Conservation (phyloP, 441 rosid species). For the Erysimum cheiri region DNA sequence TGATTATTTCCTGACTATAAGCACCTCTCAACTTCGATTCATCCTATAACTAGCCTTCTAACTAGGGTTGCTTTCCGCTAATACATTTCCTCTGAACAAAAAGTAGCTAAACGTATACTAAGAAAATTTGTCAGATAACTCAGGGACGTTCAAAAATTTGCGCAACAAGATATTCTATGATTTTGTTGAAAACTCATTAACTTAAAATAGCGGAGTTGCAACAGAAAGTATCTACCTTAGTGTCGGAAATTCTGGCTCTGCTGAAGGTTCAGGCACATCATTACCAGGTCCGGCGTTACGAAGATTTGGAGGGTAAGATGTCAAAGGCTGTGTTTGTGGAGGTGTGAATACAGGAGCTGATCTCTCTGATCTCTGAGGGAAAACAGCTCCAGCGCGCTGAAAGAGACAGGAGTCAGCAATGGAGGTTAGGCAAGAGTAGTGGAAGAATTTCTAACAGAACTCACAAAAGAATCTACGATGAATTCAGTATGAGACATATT, state of each 20-base stretch:
- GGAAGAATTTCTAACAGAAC: constrained; percentile 14
- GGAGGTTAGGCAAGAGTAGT: constrained; percentile 27
- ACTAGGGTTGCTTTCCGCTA: constrained; percentile 10
- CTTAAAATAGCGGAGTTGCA: constrained; percentile 27
- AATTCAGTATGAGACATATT: not conserved
- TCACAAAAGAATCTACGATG: constrained; percentile 15
- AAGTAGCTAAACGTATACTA: constrained; percentile 9
- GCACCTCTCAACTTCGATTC: constrained; percentile 22
- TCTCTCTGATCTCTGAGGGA: constrained; percentile 91
- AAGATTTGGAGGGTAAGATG: constrained; percentile 81
- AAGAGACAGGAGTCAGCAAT: constrained; percentile 39
- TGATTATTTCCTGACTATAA: constrained; percentile 3
- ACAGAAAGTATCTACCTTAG: constrained; percentile 61
- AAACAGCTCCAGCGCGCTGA: constrained; percentile 98
- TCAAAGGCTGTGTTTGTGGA: constrained; percentile 89
- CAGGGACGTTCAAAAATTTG: constrained; percentile 13
- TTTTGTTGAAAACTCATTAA: constrained; percentile 11
- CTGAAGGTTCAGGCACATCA: constrained; percentile 73
- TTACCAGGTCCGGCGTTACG: constrained; percentile 59
- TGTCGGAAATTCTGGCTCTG: constrained; percentile 84
- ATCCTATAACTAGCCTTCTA: constrained; percentile 19
- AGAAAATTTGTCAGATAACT: not conserved
- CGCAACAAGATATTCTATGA: constrained; percentile 1
- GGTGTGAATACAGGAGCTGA: constrained; percentile 95
- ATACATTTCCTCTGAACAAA: constrained; percentile 18